phyloP scores from a whole-genome alignment of 352 stramenopile species.

The Globisporangium perplexum region DNA sequence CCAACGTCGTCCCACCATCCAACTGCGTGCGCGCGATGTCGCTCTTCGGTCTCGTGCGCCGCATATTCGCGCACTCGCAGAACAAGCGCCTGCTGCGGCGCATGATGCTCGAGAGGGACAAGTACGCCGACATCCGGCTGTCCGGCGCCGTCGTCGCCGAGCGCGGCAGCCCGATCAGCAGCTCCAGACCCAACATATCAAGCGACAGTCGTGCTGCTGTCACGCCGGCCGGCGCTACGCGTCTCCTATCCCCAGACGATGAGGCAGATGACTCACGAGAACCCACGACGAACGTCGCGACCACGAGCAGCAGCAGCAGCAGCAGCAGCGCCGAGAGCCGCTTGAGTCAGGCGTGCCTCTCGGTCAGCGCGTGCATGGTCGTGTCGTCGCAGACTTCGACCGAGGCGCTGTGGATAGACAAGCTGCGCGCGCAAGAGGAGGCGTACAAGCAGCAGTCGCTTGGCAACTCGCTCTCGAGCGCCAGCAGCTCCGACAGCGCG shows the following conservation, averaged over 20 bases:
- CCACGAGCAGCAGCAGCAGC: not conserved
- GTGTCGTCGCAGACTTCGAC: constrained; percentile 6
- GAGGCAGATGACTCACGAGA: not conserved
- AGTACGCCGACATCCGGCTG: constrained; percentile 12
- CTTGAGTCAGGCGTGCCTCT: constrained; percentile 5
- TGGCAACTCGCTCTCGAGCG: constrained; percentile 5
- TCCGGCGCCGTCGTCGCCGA: constrained; percentile 4
- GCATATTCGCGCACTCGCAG: constrained; percentile 11
- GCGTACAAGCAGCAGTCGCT: constrained; percentile 10
- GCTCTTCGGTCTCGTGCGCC: constrained; percentile 12
- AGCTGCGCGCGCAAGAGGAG: constrained; percentile 12
- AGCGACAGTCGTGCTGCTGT: not conserved
- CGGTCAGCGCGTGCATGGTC: constrained; percentile 12
- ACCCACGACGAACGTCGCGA: not conserved
- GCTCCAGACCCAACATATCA: not conserved
- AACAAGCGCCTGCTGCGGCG: constrained; percentile 12
- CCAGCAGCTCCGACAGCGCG: not conserved
- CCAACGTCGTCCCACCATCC: not conserved
- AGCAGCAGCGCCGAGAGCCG: not conserved
- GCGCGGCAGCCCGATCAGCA: constrained; percentile 3
- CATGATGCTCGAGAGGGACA: constrained; percentile 13
- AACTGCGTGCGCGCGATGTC: constrained; percentile 7
- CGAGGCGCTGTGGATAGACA: constrained; percentile 13
- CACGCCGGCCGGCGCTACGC: too few relatives aligned
- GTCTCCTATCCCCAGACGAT: too few relatives aligned